Conservation (phyloP, 164 flowering plant species). For the Magnolia officinalis region DNA sequence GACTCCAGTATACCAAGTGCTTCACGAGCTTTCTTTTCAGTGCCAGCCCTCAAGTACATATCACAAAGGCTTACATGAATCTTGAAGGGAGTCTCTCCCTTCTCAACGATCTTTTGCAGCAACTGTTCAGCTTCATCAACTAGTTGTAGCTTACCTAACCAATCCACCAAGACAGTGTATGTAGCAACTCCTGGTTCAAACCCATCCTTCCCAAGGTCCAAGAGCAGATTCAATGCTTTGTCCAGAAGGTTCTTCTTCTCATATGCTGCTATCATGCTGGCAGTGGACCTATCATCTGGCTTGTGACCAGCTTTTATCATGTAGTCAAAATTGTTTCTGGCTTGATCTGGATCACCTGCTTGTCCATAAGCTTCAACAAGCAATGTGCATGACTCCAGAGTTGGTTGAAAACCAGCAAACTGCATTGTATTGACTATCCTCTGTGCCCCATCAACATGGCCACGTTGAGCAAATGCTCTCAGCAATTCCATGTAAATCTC, state of each 20-base stretch:
- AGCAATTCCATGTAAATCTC: constrained; percentile 78
- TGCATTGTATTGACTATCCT: constrained; percentile 57
- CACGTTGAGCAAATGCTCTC: constrained; percentile 50
- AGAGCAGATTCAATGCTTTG: constrained; percentile 59
- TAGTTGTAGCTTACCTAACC: constrained; percentile 69
- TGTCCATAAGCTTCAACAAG: constrained; percentile 65
- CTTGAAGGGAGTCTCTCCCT: constrained; percentile 59
- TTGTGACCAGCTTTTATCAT: constrained; percentile 52
- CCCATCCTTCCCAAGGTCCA: constrained; percentile 75
- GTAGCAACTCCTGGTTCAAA: constrained; percentile 71
- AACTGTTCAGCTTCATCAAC: constrained; percentile 80
- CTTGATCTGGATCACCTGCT: constrained; percentile 55
- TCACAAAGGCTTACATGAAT: constrained; percentile 75
- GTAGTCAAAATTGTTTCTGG: constrained; percentile 60
- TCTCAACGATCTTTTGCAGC: constrained; percentile 47
- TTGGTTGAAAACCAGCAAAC: constrained; percentile 51
- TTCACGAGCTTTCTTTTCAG: constrained; percentile 66
- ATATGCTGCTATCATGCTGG: constrained; percentile 73
- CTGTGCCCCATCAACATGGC: constrained; percentile 49
- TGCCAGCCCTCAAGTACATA: constrained; percentile 62
- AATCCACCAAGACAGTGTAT: constrained; percentile 73
- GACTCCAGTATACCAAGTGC: constrained; percentile 63
- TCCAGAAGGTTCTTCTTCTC: constrained; percentile 64
- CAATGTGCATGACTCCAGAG: constrained; percentile 55
- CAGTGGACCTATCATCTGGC: constrained; percentile 76